phyloP scores from a whole-genome alignment of 2,329 filamentous ascomycete species.

The Aplosporella prunicola region DNA sequence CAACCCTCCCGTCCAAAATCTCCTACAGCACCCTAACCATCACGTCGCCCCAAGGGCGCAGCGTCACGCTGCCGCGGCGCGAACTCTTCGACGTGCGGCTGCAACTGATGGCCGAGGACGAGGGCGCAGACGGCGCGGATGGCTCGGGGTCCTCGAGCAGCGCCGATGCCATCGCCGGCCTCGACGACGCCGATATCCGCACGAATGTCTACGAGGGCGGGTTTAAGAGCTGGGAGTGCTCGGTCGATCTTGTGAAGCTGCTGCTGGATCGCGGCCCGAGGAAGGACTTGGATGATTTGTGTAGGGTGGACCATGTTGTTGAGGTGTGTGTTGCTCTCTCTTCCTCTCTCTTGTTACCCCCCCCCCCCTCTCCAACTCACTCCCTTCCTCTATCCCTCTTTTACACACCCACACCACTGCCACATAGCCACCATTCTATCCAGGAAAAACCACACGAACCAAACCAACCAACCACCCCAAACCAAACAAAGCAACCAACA shows the following conservation, averaged over 20 bases:
- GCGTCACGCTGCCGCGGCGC: constrained; percentile 54
- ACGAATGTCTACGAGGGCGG: constrained; percentile 79
- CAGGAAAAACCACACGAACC: no score
- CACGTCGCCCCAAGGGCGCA: constrained; percentile 47
- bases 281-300: constrained; percentile 41
- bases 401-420: no score
- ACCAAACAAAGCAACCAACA: neutral
- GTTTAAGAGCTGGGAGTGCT: constrained; percentile 87
- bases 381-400: neutral
- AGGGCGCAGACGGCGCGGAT: constrained; percentile 35
- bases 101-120: constrained; percentile 67
- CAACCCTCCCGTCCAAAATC: constrained; percentile 60
- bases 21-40: constrained; percentile 57
- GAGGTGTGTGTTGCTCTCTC: no score
- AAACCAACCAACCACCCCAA: neutral
- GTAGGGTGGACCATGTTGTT: constrained; percentile 40
- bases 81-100: constrained; percentile 75
- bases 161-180: constrained; percentile 39
- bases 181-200: constrained; percentile 64
- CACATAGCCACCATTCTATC: no score
- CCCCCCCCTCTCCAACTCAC: neutral
- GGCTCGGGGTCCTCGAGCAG: constrained; percentile 28
- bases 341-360: constrained; percentile 14
- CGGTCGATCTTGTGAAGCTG: constrained; percentile 66
- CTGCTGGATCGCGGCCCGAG: constrained; percentile 39